These are phyloP conservation scores for Mortierella sp. DNA, from an alignment of 371 early-diverging fungal species.

Conservation along the genomic window DNA sequence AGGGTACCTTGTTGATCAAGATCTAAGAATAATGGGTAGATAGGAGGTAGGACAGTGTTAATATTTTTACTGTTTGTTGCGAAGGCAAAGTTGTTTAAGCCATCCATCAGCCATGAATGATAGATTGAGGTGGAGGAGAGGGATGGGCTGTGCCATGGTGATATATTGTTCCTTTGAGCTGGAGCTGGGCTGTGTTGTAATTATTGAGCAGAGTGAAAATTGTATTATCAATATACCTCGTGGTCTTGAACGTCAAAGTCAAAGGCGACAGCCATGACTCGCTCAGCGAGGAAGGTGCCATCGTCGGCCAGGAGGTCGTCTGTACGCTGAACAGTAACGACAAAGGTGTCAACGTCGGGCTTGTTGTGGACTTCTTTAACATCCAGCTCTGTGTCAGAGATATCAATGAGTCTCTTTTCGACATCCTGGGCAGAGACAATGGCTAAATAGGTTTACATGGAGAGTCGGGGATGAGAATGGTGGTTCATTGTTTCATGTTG, in stretches of 20 bases:
- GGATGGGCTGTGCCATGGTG: too few relatives aligned
- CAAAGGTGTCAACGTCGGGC: slow-evolving; percentile 49
- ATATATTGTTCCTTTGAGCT: too few relatives aligned
- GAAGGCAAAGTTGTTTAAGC: background rate
- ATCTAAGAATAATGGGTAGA: slow-evolving; percentile 13
- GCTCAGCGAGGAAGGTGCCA: slow-evolving; percentile 73
- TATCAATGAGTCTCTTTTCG: slow-evolving; percentile 52
- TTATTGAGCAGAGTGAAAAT: background rate
- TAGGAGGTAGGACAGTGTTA: background rate
- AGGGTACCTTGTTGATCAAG: slow-evolving; percentile 65
- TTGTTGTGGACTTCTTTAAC: slow-evolving; percentile 47
- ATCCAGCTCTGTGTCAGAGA: slow-evolving; percentile 47
- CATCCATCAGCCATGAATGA: background rate
- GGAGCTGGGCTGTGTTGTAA: background rate
- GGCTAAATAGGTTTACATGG: slow-evolving; percentile 13
- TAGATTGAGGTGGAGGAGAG: background rate
- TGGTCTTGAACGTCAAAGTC: slow-evolving; percentile 77
- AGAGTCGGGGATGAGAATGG: background rate
- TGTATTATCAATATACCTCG: slow-evolving; percentile 51
- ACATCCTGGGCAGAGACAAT: slow-evolving; percentile 49
- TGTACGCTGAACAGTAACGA: slow-evolving; percentile 75
- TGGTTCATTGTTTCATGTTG: background rate
- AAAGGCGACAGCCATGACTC: slow-evolving; percentile 73
- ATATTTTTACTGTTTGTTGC: background rate
- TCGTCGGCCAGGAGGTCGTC: slow-evolving; percentile 80